Conservation (phyloP, 139 green algal species). For the Chlamydomonas sp. region DNA sequence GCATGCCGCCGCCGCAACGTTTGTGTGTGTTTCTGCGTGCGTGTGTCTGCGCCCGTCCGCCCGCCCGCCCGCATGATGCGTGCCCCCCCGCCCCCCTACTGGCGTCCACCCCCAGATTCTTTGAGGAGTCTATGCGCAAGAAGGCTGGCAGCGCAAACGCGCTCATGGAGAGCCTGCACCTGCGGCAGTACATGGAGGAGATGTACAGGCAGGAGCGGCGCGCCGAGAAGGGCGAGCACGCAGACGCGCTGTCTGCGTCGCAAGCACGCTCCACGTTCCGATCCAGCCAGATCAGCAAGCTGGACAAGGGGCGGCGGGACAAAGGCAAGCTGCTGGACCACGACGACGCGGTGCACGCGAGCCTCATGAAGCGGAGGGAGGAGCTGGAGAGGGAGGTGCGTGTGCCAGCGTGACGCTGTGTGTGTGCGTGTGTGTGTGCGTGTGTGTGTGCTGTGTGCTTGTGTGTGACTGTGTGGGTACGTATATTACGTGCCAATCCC, state of each 20-base stretch:
- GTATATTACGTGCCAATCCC: background rate
- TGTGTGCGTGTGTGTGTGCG: too few relatives aligned
- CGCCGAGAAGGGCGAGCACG: conserved; percentile 5
- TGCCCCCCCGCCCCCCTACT: background rate
- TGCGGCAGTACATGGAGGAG: conserved; percentile 42
- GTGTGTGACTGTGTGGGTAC: background rate
- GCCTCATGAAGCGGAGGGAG: conserved; percentile 39
- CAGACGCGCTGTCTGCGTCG: background rate
- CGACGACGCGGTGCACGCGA: conserved; percentile 39
- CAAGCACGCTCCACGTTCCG: conserved; percentile 16
- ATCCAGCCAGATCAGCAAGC: conserved; percentile 16
- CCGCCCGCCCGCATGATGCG: too few relatives aligned
- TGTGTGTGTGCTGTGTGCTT: too few relatives aligned
- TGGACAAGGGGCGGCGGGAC: conserved; percentile 16
- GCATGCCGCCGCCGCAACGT: too few relatives aligned
- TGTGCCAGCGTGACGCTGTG: background rate
- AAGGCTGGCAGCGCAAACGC: conserved; percentile 41
- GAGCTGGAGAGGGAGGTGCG: conserved; percentile 6
- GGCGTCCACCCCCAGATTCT: conserved; percentile 36
- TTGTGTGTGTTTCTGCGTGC: too few relatives aligned
- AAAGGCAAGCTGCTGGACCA: conserved; percentile 32
- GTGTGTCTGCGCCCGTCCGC: too few relatives aligned
- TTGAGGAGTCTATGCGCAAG: conserved; percentile 52
- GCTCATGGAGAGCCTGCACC: conserved; percentile 49
- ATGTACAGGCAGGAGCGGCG: conserved; percentile 11